A percentile compares a stretch with the other conserved stretches of the same genome.
phyloP scores from a whole-genome alignment of 257 asterid genomes.

The Henckelia pumila region DNA sequence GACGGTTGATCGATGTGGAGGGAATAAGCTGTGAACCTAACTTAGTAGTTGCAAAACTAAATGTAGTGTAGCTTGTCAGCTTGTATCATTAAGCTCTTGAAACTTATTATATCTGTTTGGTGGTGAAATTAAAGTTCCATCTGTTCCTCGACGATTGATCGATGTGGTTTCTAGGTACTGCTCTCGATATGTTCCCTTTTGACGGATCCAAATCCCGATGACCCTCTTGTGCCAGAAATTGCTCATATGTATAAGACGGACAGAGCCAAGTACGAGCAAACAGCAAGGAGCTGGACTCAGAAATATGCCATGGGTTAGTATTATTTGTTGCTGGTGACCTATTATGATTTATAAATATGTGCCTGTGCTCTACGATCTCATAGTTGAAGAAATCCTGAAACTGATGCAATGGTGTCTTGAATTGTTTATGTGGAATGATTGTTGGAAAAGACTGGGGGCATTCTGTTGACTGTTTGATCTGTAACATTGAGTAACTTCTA shows the following conservation, averaged over 20 bases:
- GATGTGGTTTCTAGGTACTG: slow-evolving; percentile 46
- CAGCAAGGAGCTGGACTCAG: slow-evolving; percentile 93
- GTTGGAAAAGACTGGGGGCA: slow-evolving; percentile 21
- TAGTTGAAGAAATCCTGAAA: slow-evolving; percentile 9
- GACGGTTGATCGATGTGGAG: background rate
- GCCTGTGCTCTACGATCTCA: background rate
- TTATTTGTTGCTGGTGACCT: background rate
- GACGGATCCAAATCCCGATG: slow-evolving; percentile 87
- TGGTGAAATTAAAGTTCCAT: background rate
- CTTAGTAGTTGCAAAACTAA: background rate
- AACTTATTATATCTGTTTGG: background rate
- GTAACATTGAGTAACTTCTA: background rate
- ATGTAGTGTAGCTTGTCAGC: background rate
- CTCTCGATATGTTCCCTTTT: slow-evolving; percentile 77
- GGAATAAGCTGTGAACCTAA: background rate
- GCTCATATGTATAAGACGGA: slow-evolving; percentile 92
- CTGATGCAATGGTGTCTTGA: slow-evolving; percentile 27
- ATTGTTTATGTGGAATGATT: slow-evolving; percentile 33
- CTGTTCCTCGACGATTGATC: background rate
- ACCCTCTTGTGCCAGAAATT: slow-evolving; percentile 82
- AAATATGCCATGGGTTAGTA: slow-evolving; percentile 79
- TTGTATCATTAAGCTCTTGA: background rate
- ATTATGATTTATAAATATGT: slow-evolving; percentile 14
- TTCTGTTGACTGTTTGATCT: slow-evolving; percentile 16
- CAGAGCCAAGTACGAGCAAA: slow-evolving; percentile 70